Base-by-base conservation (phyloP, 768 basidiomycete genomes). In the Pleurotus cornucopiae region DNA sequence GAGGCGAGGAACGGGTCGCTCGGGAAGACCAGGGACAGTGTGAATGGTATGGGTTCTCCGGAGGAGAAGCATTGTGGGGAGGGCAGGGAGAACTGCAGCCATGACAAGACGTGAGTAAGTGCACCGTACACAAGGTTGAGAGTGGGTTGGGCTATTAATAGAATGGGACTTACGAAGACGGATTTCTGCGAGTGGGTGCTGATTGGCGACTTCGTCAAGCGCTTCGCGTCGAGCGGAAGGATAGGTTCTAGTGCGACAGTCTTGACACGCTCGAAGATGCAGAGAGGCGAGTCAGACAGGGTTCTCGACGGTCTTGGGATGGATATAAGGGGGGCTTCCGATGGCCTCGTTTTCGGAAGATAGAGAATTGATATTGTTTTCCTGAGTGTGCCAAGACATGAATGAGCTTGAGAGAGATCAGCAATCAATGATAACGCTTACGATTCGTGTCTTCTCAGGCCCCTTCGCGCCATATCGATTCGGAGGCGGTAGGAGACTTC, bases 301-400 rank as follows among this genome's bases (percentile, higher is more conserved):
- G 61, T 55, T 49, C 63, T 54, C 23, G 64, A 63, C 16, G 66
- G 64, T 53, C 62, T 62, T 13, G 69, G 72, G 18, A 73, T 69
- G 13, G 65, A 56, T n/a, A 64, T 58, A 43, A 75, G 48, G 3
- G 73, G 66, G 13, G 74, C 71, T 38, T 66, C 54, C 12, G 62
- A 39, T 3, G 77, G 77, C 46, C 68, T 68, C 13, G 76, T 68
- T 61, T 76, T 76, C 2, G 77, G 77, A 16, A 79, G 66, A 60
- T 78, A 78, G 38, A 75, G 66, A 11, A 79, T 62, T 7, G 70
- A 73, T 46, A 77, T 67, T 38, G 57, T 57, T 58, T 62, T 67
- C 49, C 71, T 71, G 54, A 23, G 47, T 20, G 44, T 23, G 12
- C 37, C 16, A 34, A 34, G 30, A 34, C 30, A 34, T 34, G 11